These are phyloP conservation scores for Funneliformis geosporum DNA, from an alignment of 192 early-diverging fungal genomes.

Conservation along the genomic window DNA sequence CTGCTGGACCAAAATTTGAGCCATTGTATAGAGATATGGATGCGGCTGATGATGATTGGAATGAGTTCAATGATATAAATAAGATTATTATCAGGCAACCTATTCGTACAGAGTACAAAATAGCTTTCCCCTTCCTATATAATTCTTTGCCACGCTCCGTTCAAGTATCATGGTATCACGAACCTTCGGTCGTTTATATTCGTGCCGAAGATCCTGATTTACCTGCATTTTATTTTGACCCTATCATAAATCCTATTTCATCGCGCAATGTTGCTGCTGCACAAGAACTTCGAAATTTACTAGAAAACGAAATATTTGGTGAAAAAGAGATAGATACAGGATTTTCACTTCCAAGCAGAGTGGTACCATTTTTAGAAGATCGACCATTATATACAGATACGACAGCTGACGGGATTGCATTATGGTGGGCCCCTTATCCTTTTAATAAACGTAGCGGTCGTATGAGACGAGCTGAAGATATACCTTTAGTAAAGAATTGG, in stretches of 20 bases:
- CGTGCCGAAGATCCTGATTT: constrained; percentile 92
- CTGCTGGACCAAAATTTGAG: constrained; percentile 98
- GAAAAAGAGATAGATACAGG: constrained; percentile 83
- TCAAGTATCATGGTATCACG: constrained; percentile 90
- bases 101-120: constrained; percentile 98
- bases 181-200: constrained; percentile 87
- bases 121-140: constrained; percentile 98
- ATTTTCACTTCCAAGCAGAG: constrained; percentile 80
- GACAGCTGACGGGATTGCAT: constrained; percentile 87
- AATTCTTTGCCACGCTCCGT: constrained; percentile 95
- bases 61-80: constrained; percentile 99
- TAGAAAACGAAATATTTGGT: constrained; percentile 71
- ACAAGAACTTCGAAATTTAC: constrained; percentile 49
- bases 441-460: constrained; percentile 91
- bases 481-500: constrained; percentile 97
- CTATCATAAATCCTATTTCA: constrained; percentile 96
- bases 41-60: constrained; percentile 98
- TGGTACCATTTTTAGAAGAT: constrained; percentile 80
- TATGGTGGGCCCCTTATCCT: constrained; percentile 99
- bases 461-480: constrained; percentile 88
- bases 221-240: constrained; percentile 97
- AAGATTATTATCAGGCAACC: constrained; percentile 99
- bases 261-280: constrained; percentile 64
- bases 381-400: constrained; percentile 83
- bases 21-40: constrained; percentile 96